Conservation (phyloP, 2,329 filamentous ascomycete genomes). For the Ophiostoma angusticollis region DNA sequence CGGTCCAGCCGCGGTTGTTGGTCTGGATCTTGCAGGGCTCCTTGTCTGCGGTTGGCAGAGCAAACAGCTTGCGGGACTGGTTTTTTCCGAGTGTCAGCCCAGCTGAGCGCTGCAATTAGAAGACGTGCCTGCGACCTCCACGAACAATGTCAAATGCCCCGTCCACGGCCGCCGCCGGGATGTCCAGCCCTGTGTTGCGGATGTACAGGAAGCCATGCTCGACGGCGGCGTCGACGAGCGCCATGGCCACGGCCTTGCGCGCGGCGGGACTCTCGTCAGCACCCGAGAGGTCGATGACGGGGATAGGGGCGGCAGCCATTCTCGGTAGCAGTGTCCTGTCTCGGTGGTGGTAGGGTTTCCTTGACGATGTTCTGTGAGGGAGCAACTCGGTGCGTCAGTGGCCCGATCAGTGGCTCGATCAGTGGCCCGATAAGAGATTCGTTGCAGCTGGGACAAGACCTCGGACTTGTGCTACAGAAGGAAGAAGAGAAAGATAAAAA, state of each 20-base stretch:
- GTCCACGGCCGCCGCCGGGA: slow-evolving; percentile 53
- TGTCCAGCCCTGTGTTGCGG: slow-evolving; percentile 57
- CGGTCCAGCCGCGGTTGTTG: slow-evolving; percentile 79
- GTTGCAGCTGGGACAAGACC: too few species aligned
- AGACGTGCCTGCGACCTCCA: too few species aligned
- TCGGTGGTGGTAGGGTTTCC: background rate
- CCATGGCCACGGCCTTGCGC: slow-evolving; percentile 41
- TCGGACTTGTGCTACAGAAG: too few species aligned
- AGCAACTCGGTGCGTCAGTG: too few species aligned
- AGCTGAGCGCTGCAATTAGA: too few species aligned
- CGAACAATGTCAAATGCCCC: slow-evolving; percentile 61
- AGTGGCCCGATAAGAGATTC: too few species aligned
- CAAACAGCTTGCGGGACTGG: slow-evolving; percentile 62
- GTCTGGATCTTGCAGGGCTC: slow-evolving; percentile 59
- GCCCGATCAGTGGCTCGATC: too few species aligned
- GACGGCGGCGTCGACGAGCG: slow-evolving; percentile 66
- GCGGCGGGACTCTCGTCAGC: slow-evolving; percentile 26
- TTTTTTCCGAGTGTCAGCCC: too few species aligned
- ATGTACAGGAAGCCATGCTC: slow-evolving; percentile 86
- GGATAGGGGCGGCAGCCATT: slow-evolving; percentile 42
- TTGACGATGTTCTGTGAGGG: too few species aligned
- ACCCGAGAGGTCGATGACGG: slow-evolving; percentile 68
- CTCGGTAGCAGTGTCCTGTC: background rate
- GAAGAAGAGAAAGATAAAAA: too few species aligned
- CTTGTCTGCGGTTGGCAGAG: slow-evolving; percentile 58